These are phyloP conservation scores for Zymoseptoria tritici DNA, from an alignment of 2,329 filamentous ascomycete species.

Conservation along the genomic window DNA sequence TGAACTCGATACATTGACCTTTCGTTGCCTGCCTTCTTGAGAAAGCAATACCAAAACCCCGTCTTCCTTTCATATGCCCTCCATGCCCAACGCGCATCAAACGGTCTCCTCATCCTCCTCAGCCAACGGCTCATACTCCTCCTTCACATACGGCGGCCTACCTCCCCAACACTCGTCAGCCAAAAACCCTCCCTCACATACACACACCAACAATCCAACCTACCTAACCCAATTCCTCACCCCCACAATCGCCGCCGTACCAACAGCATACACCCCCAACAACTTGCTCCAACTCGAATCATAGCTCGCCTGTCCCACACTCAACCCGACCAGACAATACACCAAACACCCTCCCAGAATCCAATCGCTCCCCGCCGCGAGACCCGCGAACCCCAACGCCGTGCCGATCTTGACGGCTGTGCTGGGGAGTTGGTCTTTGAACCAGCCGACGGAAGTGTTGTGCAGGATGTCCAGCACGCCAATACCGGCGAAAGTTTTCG, in stretches of 20 bases:
- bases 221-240: slow-evolving; percentile 48
- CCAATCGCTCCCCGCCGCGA: slow-evolving; percentile 49
- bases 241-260: slow-evolving; percentile 47
- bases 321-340: slow-evolving; percentile 50
- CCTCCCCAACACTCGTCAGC: slow-evolving; percentile 3
- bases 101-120: no score
- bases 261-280: slow-evolving; percentile 46
- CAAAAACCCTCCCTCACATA: neutral
- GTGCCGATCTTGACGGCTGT: slow-evolving; percentile 46
- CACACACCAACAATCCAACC: slow-evolving; percentile 20
- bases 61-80: no score
- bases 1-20: no score
- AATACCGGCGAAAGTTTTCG: slow-evolving; percentile 55
- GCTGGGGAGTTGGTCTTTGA: slow-evolving; percentile 41
- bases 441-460: slow-evolving; percentile 52
- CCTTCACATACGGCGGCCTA: slow-evolving; percentile 28
- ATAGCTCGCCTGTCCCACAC: slow-evolving; percentile 48
- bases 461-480: slow-evolving; percentile 53
- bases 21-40: no score
- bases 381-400: slow-evolving; percentile 47
- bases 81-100: no score
- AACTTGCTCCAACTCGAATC: slow-evolving; percentile 44
- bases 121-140: slow-evolving; percentile 18
- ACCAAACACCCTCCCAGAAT: slow-evolving; percentile 54
- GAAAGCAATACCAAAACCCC: no score